A percentile compares a stretch with the other conserved stretches of the same genome.
phyloP scores from a whole-genome alignment of 768 basidiomycete species.

The Lepiota brunneoincarnata region DNA sequence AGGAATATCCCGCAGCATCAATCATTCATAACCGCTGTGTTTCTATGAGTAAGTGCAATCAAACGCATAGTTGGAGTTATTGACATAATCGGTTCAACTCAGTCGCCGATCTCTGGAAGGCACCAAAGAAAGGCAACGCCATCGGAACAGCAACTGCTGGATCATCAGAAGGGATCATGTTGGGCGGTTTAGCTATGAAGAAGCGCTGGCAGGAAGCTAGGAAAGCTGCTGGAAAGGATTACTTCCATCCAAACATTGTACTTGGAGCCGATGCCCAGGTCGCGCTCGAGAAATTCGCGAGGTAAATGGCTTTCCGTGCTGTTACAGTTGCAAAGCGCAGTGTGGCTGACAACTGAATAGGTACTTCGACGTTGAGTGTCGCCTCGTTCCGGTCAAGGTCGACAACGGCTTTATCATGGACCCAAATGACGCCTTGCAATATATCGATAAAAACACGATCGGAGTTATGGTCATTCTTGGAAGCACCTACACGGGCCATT shows the following conservation, averaged over 20 bases:
- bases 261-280: slow-evolving; percentile 76
- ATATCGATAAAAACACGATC: slow-evolving; percentile 73
- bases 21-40: slow-evolving; percentile 52
- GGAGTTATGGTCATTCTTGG: slow-evolving; percentile 57
- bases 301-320: slow-evolving; percentile 20
- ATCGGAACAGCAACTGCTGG: slow-evolving; percentile 74
- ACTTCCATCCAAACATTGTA: slow-evolving; percentile 54
- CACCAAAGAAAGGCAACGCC: slow-evolving; percentile 52
- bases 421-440: slow-evolving; percentile 60
- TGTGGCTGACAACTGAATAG: too few relatives aligned
- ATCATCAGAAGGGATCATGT: slow-evolving; percentile 68
- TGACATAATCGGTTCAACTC: slow-evolving; percentile 6
- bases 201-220: slow-evolving; percentile 66
- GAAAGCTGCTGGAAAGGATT: slow-evolving; percentile 59
- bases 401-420: slow-evolving; percentile 45
- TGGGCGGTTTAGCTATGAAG: slow-evolving; percentile 78
- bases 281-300: slow-evolving; percentile 68
- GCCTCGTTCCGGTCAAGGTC: slow-evolving; percentile 50
- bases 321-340: too few relatives aligned
- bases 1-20: slow-evolving; percentile 60
- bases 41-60: slow-evolving; percentile 44
- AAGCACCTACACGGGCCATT: slow-evolving; percentile 64
- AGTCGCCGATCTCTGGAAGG: slow-evolving; percentile 65
- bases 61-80: background rate
- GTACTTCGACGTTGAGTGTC: slow-evolving; percentile 67